Evolutionary conservation across 805 yeast genomes (phyloP), one percentile per base, ranked within the genome.

Genomic region (Lipomyces sp.): DNA sequence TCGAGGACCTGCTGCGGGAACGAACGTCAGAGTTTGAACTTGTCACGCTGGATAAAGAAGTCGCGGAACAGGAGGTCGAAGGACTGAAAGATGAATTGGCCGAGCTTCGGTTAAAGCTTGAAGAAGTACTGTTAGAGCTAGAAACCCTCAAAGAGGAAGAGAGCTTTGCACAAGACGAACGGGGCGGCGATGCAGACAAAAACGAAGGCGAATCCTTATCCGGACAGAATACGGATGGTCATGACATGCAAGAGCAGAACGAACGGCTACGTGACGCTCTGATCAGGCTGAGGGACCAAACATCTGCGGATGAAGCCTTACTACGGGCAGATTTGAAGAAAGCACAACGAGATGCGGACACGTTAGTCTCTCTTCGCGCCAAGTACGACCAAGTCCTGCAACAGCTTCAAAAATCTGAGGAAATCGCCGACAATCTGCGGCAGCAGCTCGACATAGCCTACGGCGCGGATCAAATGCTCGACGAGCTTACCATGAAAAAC

Each of bases 251-350:
- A 18, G 47, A 47, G 31, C 62, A 72, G 24, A 76, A 74, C 49
- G 68, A 64, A 43, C 65, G 67, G 46, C 63, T 80, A 24, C 80
- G 78, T 51, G 52, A 64, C 8, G 77, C 82, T 0, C 59, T 80
- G 11, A 48, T 69, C 1, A 64, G 65, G 28, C 61, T 77, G 4
- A 64, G 71, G 37, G 68, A 64, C 21, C 41, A 62, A 10, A 40
- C 51, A 5, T 40, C 53, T 2, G 41, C 53, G 1, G 58, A 61
- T 24, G 69, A 64, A 32, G 35, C 50, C 1, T 42, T 55, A 11
- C 53, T 51, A 23, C 53, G 49, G 16, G 52, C 33, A 24, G 59
- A 59, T 21, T 47, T 65, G 16, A 23, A 53, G 21, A 19, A 45
- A 4, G 54, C 64, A 2, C 53, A 53, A 36, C 29, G 49, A 14